These are phyloP conservation scores for Leishmania amazonensis DNA, from an alignment of 208 protist species.

Conservation along the genomic window DNA sequence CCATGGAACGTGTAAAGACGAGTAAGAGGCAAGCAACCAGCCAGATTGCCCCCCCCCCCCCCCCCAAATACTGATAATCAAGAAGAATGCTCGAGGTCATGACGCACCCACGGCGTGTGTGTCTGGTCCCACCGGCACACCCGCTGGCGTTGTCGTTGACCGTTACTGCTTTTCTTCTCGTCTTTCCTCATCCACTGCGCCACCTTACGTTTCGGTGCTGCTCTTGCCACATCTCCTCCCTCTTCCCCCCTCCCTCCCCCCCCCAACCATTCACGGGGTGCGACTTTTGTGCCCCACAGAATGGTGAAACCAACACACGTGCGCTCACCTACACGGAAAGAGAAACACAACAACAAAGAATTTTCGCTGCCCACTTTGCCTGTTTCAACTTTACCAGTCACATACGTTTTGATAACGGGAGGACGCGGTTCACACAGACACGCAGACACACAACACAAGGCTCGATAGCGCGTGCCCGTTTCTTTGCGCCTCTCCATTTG, in stretches of 20 bases:
- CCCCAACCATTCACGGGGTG: neutral
- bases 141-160: neutral
- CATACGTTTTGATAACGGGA: neutral
- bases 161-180: neutral
- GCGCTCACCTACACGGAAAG: neutral
- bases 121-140: neutral
- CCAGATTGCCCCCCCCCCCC: neutral
- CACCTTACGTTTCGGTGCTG: neutral
- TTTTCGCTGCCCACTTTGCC: neutral
- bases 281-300: neutral
- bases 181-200: neutral
- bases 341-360: neutral
- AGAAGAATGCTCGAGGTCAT: neutral
- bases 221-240: neutral
- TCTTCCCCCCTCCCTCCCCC: neutral
- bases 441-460: neutral
- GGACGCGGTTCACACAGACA: neutral
- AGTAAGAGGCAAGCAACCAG: neutral
- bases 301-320: neutral
- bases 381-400: neutral
- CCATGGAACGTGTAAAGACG: neutral
- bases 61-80: neutral
- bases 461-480: neutral
- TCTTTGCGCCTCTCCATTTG: neutral
- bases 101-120: neutral